phyloP scores from a whole-genome alignment of 129 eudicot genomes.

The Mikania micrantha region DNA sequence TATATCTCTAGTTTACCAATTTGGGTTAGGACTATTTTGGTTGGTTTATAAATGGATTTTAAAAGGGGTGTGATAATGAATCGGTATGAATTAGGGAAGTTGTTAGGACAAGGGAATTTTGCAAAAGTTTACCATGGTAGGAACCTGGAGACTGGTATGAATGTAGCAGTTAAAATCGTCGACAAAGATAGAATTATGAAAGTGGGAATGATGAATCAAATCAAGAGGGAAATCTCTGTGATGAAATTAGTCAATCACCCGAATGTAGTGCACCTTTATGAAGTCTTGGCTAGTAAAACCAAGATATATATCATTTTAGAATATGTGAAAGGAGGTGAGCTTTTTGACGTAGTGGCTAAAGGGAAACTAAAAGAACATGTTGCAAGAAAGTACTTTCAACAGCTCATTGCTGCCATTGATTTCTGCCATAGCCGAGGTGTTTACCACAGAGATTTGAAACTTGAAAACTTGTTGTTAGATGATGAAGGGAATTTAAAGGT shows the following conservation, averaged over 20 bases:
- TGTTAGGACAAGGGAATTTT: not conserved
- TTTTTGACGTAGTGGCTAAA: not conserved
- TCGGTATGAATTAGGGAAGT: not conserved
- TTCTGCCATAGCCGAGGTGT: not conserved
- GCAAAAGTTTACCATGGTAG: not conserved
- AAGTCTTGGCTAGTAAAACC: conserved; percentile 7
- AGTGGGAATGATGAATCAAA: not conserved
- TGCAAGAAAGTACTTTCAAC: conserved; percentile 1
- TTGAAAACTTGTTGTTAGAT: not conserved
- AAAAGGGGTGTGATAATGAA: not conserved
- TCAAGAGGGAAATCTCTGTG: not conserved
- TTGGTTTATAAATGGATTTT: not conserved
- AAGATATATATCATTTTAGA: conserved; percentile 1
- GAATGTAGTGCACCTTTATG: not conserved
- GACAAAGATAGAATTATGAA: not conserved
- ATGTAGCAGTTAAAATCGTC: not conserved
- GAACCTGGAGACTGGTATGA: not conserved
- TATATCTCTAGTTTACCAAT: not conserved
- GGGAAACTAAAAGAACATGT: not conserved
- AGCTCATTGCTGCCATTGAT: not conserved
- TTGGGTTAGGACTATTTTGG: not conserved
- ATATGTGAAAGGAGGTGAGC: not conserved
- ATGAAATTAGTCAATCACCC: not conserved
- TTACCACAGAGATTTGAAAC: conserved; percentile 8
- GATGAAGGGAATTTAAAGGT: conserved; percentile 4